Evolutionary conservation across 2,329 filamentous ascomycete species (phyloP).

Genomic region (Metarhizium humberi): DNA sequence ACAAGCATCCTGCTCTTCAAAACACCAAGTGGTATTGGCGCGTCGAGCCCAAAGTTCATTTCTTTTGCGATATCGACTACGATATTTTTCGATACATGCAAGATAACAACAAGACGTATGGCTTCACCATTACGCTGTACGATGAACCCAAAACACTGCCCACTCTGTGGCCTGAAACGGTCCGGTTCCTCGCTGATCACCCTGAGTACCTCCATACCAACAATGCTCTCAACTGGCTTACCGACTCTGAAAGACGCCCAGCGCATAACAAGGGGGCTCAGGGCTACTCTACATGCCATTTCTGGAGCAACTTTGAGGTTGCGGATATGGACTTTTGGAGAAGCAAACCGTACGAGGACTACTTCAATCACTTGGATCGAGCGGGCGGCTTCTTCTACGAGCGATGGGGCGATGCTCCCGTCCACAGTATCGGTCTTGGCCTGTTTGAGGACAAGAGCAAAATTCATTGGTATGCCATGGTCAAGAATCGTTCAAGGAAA

Average conservation of each 20-base stretch:
- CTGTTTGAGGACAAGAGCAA: constrained; percentile 85
- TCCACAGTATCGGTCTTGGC: constrained; percentile 87
- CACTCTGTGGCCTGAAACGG: constrained; percentile 89
- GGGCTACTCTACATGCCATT: constrained; percentile 96
- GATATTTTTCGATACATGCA: constrained; percentile 98
- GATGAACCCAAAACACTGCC: constrained; percentile 82
- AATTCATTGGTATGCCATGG: constrained; percentile 74
- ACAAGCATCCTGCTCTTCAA: constrained; percentile 82
- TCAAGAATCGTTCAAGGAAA: neutral
- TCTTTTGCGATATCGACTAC: constrained; percentile 98
- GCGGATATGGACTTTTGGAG: constrained; percentile 90
- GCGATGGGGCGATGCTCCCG: constrained; percentile 94
- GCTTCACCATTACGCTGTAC: constrained; percentile 96
- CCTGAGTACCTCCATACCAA: constrained; percentile 72
- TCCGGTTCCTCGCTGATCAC: constrained; percentile 80
- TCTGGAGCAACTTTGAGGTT: constrained; percentile 99
- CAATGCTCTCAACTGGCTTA: constrained; percentile 82
- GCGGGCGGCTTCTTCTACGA: constrained; percentile 98
- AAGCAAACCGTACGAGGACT: constrained; percentile 82
- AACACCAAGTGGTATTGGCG: constrained; percentile 93
- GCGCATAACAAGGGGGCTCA: constrained; percentile 73
- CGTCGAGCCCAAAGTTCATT: constrained; percentile 96
- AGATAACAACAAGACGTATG: constrained; percentile 97
- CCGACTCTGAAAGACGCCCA: constrained; percentile 66
- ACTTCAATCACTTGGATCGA: constrained; percentile 94